Conservation (phyloP, 1,284 basidiomycete species). For the Athelia sp. region DNA sequence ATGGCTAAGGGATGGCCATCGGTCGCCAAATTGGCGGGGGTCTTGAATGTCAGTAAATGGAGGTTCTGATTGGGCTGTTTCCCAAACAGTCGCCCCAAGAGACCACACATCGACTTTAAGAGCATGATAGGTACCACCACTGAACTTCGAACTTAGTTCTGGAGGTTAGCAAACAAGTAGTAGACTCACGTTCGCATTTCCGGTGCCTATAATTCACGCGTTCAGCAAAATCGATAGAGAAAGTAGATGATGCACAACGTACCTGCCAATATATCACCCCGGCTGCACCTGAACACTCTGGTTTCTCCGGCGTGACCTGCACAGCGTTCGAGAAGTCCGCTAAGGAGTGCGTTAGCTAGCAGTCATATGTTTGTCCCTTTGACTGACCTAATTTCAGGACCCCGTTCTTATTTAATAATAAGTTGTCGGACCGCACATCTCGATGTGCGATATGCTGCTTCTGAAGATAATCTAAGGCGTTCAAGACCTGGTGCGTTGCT, state of each 20-base stretch:
- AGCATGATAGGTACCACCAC: constrained; percentile 63
- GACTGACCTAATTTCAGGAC: constrained; percentile 68
- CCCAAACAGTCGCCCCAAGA: constrained; percentile 77
- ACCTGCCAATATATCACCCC: constrained; percentile 78
- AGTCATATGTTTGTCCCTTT: background rate
- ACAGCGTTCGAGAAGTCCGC: constrained; percentile 77
- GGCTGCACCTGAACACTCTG: constrained; percentile 48
- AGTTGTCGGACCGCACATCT: constrained; percentile 75
- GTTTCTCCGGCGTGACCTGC: constrained; percentile 41
- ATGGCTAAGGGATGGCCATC: constrained; percentile 58
- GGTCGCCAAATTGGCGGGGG: constrained; percentile 40
- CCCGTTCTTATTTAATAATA: constrained; percentile 62
- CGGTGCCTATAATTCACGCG: constrained; percentile 37
- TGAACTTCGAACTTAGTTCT: constrained; percentile 2
- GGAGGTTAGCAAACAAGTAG: background rate
- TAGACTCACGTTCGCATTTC: constrained; percentile 56
- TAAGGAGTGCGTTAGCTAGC: constrained; percentile 18
- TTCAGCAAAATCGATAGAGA: constrained; percentile 1
- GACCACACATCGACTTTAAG: constrained; percentile 79
- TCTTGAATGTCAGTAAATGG: constrained; percentile 61
- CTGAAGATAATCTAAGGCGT: constrained; percentile 60
- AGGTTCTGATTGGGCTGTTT: constrained; percentile 67
- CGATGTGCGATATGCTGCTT: constrained; percentile 65
- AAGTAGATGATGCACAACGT: constrained; percentile 12
- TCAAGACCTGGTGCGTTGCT: constrained; percentile 42